Conservation (phyloP, 768 basidiomycete genomes). For the Mycena galericulata region DNA sequence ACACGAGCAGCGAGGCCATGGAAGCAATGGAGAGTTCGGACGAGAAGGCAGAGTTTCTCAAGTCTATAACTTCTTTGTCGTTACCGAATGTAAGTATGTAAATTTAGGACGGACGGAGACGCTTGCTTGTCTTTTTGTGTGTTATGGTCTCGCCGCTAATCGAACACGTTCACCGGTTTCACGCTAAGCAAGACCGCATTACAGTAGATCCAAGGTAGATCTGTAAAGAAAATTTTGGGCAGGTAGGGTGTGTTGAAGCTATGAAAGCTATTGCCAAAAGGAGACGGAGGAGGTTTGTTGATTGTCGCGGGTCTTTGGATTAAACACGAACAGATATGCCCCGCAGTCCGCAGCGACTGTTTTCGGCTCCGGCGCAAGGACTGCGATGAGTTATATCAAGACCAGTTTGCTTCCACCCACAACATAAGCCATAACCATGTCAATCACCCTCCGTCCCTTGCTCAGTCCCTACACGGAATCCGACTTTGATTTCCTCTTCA, state of each 20-base stretch:
- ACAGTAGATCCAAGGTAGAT: no score
- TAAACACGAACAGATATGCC: no score
- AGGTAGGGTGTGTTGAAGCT: no score
- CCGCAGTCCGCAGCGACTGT: no score
- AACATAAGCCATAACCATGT: neutral
- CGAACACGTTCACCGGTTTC: neutral
- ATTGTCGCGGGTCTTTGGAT: no score
- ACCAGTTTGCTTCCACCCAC: neutral
- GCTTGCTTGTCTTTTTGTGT: neutral
- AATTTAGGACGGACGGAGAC: neutral
- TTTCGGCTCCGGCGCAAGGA: no score
- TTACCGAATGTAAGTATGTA: no score
- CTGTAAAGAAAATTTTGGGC: no score
- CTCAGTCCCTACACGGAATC: slow-evolving; percentile 1
- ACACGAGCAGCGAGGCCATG: slow-evolving; percentile 26
- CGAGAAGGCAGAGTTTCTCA: slow-evolving; percentile 25
- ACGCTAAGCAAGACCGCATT: neutral
- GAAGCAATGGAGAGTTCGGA: slow-evolving; percentile 35
- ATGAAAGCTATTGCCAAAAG: no score
- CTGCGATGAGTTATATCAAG: no score
- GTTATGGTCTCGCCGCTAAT: neutral
- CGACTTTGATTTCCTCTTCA: slow-evolving; percentile 24
- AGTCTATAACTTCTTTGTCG: slow-evolving; percentile 7
- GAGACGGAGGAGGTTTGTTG: no score
- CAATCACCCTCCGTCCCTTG: slow-evolving; percentile 14